Base-by-base conservation (phyloP, 192 early-diverging fungal species). In the Phycomyces nitens region DNA sequence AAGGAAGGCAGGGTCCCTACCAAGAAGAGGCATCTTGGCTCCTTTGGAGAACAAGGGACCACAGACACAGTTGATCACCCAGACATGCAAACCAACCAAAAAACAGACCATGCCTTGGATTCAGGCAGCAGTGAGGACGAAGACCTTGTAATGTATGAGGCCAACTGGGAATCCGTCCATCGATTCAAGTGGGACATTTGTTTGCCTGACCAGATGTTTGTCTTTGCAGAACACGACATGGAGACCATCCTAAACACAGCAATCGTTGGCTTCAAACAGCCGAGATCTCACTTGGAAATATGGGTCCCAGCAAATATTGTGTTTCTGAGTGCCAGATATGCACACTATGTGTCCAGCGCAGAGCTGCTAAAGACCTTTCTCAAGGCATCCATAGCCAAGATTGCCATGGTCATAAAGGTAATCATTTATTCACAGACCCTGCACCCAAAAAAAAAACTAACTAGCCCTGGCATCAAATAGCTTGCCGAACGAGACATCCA, bases 201-300 rank as follows among this genome's bases (percentile, higher is more conserved):
- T 74, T 75, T 84, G 66, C 86, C 86, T 14, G 90, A 94, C 77
- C 94, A 98, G 72, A 98, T 98, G 96, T 89, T 93, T 79, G 94
- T 96, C n/a, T 94, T 96, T 72, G 87, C 88, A 55, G 81, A 80
- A 58, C 79, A 84, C 27, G 85, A 85, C 7, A 76, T 94, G 51
- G 79, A 84, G 12, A 80, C 82, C 59, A 88, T 95, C 56, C 82
- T 97, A 40, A 74, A 89, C 54, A 81, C 84, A 0, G 82, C 87
- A 16, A 82, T 97, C 63, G 81, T 75, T 16, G 77, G 84, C 27
- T 82, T 94, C 43, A 78, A 81, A 56, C 47, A 71, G 10, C 88
- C 90, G 0, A 76, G 78, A 40, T 80, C 82, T 65, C 77, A 79
- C 22, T 72, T 82, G 52, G 81, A 90, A 70, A 80, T 80, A 66